Percentiles rank a stretch among this genome's conserved stretches.
These are phyloP conservation scores for Carpinus fangiana DNA, from an alignment of 306 rosid genomes.

Conservation along the genomic window DNA sequence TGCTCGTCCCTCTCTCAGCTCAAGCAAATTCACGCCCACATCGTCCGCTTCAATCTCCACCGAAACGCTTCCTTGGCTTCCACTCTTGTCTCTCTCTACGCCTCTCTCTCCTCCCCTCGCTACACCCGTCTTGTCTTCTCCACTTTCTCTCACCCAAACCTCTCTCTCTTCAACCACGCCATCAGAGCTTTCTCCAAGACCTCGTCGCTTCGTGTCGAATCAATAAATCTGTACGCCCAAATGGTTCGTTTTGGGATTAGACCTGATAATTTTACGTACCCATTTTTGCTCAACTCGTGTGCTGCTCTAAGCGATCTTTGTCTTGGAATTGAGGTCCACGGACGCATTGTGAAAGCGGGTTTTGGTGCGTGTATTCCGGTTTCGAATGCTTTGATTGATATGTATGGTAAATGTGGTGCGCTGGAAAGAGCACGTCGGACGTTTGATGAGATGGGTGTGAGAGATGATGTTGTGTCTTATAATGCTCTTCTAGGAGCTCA, in stretches of 20 bases:
- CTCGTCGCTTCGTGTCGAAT: not conserved
- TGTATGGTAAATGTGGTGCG: conserved; percentile 28
- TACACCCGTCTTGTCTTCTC: conserved; percentile 16
- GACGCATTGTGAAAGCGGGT: conserved; percentile 24
- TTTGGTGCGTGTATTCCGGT: conserved; percentile 23
- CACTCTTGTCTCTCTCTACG: conserved; percentile 27
- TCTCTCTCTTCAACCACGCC: conserved; percentile 30
- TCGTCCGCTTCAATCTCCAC: conserved; percentile 23
- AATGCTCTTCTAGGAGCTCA: conserved; percentile 31
- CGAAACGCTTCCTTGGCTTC: conserved; percentile 28
- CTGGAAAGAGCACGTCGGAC: conserved; percentile 6
- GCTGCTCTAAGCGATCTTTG: conserved; percentile 7
- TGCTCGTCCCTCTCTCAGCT: conserved; percentile 17
- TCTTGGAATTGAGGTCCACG: conserved; percentile 21
- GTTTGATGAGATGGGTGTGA: conserved; percentile 26
- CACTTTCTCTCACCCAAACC: conserved; percentile 23
- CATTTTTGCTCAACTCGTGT: conserved; percentile 20
- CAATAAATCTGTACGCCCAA: conserved; percentile 4
- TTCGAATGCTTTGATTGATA: conserved; percentile 25
- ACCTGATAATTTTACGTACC: conserved; percentile 26
- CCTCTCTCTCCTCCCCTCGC: conserved; percentile 20
- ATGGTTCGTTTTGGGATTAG: conserved; percentile 13
- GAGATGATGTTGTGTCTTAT: conserved; percentile 24
- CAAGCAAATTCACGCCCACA: conserved; percentile 30
- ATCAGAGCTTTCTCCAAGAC: conserved; percentile 21